These are phyloP conservation scores for Stylosanthes scabra DNA, from an alignment of 331 rosid genomes.

Conservation along the genomic window DNA sequence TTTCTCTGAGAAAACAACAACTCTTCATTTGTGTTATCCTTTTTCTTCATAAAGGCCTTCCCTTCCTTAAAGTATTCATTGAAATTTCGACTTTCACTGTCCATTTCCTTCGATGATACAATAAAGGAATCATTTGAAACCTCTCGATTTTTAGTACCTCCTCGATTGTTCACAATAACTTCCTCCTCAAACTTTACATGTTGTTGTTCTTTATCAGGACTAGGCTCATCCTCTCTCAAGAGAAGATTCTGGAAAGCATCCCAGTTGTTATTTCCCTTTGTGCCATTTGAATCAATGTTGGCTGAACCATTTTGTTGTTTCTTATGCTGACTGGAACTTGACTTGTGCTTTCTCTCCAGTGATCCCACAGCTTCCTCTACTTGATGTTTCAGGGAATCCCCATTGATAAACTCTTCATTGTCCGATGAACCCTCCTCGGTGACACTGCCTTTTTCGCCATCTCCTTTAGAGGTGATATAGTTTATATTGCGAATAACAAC, in stretches of 20 bases:
- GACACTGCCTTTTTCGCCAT: slow-evolving; percentile 67
- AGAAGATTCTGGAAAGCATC: slow-evolving; percentile 94
- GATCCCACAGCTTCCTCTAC: slow-evolving; percentile 90
- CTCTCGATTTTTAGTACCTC: slow-evolving; percentile 51
- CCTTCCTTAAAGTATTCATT: slow-evolving; percentile 61
- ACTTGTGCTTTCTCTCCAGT: slow-evolving; percentile 73
- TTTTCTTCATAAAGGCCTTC: slow-evolving; percentile 53
- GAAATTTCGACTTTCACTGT: slow-evolving; percentile 38
- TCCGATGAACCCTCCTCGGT: slow-evolving; percentile 73
- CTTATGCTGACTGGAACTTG: slow-evolving; percentile 59
- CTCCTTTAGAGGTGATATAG: slow-evolving; percentile 86
- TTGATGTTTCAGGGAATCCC: slow-evolving; percentile 81
- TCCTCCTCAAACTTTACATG: slow-evolving; percentile 55
- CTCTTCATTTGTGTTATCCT: slow-evolving; percentile 54
- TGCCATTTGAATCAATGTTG: slow-evolving; percentile 47
- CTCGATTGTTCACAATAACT: slow-evolving; percentile 46
- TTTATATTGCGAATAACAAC: slow-evolving; percentile 97
- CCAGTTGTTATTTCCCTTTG: slow-evolving; percentile 70
- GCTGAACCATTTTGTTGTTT: slow-evolving; percentile 59
- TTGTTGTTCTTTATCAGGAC: slow-evolving; percentile 46
- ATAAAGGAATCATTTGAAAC: slow-evolving; percentile 74
- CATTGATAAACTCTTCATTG: slow-evolving; percentile 70
- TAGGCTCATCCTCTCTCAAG: slow-evolving; percentile 68
- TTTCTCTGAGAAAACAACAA: slow-evolving; percentile 59
- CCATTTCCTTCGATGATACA: slow-evolving; percentile 52